Base-by-base conservation (phyloP, 768 basidiomycete species). In the Leucocoprinus sp. region DNA sequence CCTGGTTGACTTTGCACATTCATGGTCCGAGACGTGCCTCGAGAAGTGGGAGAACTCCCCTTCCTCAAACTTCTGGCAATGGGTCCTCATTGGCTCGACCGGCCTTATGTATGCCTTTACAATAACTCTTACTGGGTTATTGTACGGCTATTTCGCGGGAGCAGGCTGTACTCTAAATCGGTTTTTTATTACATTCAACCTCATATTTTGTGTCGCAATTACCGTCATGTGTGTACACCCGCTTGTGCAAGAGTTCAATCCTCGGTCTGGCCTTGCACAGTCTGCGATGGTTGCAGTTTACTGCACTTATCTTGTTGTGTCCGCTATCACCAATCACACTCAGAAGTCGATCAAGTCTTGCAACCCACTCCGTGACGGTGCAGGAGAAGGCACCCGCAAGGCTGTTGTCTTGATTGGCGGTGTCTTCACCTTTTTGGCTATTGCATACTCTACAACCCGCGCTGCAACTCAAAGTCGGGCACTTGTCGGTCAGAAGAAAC, bases 401-500 rank as follows among this genome's bases (percentile, higher is more conserved):
- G 92, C 91, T 7, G 84, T 89, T 2, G 80, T 96, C 37, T 69
- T 97, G 19, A 72, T 97, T 35, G 96, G 96, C 23, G 96, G 90
- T 6, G 62, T 91, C 8, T 96, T 99, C 64, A 99, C 96, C 0
- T 99, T 99, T 79, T 65, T 98, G 37, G 93, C 96, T 3, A 96
- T 99, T 54, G 95, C 96, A 5, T 99, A 97, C 60, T 97, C 93
- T 22, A 98, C 96, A 0, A 88, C 83, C 19, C 75, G 95, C 42
- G 96, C 96, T 4, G 96, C 96, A 8, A 99, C 96, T 0, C 92
- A 95, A 64, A 90, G 87, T 48, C n/a, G n/a, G n/a, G 95, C 92
- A 5, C 66, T 99, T 19, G 84, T 86, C 0, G 93, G 93, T 2
- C 80, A 70, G 48, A 82, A 75, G 64, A 71, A 67, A 50, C n/a